These are phyloP conservation scores for Cercospora sesami DNA, from an alignment of 2,329 filamentous ascomycete species.

Conservation along the genomic window DNA sequence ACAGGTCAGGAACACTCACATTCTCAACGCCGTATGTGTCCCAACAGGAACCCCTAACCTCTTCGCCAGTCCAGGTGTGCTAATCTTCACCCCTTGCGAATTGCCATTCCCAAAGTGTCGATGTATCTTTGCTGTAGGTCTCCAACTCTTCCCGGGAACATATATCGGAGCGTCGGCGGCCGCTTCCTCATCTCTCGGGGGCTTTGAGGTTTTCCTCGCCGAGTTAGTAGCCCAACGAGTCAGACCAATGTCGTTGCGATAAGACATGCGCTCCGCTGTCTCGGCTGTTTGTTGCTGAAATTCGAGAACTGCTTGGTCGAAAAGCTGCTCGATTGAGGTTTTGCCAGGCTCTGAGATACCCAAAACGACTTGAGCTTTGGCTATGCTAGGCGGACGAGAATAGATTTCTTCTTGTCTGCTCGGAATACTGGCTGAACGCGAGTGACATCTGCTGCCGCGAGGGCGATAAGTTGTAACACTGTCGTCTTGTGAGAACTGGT, in stretches of 20 bases:
- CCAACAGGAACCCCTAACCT: slow-evolving; percentile 16
- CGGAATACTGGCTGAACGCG: slow-evolving; percentile 7
- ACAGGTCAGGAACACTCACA: neutral
- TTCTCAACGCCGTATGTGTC: neutral
- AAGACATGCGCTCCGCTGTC: slow-evolving; percentile 3
- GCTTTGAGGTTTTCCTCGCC: neutral
- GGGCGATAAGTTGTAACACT: neutral
- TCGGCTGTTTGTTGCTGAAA: slow-evolving; percentile 6
- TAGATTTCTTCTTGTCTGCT: neutral
- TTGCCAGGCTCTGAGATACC: slow-evolving; percentile 8
- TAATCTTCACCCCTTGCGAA: slow-evolving; percentile 6
- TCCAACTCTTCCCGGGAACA: slow-evolving; percentile 7
- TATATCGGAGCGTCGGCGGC: neutral
- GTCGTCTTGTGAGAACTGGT: neutral
- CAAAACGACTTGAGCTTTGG: slow-evolving; percentile 7
- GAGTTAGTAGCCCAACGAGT: slow-evolving; percentile 1
- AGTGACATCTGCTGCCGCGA: neutral
- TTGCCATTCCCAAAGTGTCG: neutral
- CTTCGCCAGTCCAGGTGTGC: slow-evolving; percentile 15
- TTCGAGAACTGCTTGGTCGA: slow-evolving; percentile 11
- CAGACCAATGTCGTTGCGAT: slow-evolving; percentile 5
- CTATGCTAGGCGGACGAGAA: neutral
- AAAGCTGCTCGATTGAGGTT: slow-evolving; percentile 13
- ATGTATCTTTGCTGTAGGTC: slow-evolving; percentile 11
- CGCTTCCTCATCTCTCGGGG: neutral